phyloP scores from a whole-genome alignment of 2,329 filamentous ascomycete genomes.

The Chrysoporthe austroafricana region DNA sequence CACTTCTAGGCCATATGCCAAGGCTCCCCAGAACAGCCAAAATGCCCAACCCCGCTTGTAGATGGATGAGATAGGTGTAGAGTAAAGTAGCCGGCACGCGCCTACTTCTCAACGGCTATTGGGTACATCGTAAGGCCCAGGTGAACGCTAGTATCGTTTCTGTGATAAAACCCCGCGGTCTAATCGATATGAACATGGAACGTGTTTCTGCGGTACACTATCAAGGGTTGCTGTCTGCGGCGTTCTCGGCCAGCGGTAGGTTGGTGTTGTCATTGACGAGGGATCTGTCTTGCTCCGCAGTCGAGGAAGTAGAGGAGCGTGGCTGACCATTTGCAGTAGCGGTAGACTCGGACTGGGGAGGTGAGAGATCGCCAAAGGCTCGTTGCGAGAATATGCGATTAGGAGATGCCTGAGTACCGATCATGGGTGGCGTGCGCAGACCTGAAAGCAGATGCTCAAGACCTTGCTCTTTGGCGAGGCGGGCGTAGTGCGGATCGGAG shows the following conservation, averaged over 20 bases:
- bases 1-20: background rate
- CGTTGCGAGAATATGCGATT: slow-evolving; percentile 35
- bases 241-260: background rate
- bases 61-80: background rate
- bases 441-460: slow-evolving; percentile 56
- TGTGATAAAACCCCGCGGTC: background rate
- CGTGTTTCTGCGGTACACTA: background rate
- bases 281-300: slow-evolving; percentile 24
- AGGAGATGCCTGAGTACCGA: slow-evolving; percentile 54
- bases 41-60: background rate
- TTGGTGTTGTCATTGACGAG: slow-evolving; percentile 23
- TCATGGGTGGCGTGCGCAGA: slow-evolving; percentile 49
- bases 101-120: background rate
- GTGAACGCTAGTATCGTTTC: background rate
- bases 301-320: slow-evolving; percentile 26
- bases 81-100: background rate
- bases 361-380: slow-evolving; percentile 39
- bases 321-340: slow-evolving; percentile 31
- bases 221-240: slow-evolving; percentile 8
- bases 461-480: slow-evolving; percentile 61
- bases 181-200: background rate
- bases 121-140: background rate
- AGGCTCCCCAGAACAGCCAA: background rate
- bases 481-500: slow-evolving; percentile 60
- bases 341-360: slow-evolving; percentile 27